These are phyloP conservation scores for Paraphoma sp. DNA, from an alignment of 2,329 filamentous ascomycete species.

Conservation along the genomic window DNA sequence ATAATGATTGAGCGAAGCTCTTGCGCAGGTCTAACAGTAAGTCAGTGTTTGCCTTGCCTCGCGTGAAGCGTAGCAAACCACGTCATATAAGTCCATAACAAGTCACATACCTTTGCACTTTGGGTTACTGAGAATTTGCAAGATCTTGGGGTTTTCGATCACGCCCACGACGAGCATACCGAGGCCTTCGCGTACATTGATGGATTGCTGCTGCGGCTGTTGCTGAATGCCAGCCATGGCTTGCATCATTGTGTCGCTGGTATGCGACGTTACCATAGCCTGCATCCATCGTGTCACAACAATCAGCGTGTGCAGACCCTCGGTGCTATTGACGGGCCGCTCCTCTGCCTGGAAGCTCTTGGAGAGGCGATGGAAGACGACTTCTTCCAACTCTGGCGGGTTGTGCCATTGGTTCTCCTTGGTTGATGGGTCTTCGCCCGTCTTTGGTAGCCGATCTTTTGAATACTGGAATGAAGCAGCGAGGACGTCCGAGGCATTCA, in stretches of 20 bases:
- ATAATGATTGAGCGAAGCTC: slow-evolving; percentile 38
- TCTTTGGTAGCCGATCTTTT: slow-evolving; percentile 38
- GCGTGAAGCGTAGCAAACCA: too few species aligned
- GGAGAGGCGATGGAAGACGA: slow-evolving; percentile 46
- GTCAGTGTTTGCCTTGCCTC: neutral
- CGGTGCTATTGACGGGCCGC: slow-evolving; percentile 37
- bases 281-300: slow-evolving; percentile 48
- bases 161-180: slow-evolving; percentile 68
- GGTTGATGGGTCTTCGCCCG: slow-evolving; percentile 20
- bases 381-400: slow-evolving; percentile 46
- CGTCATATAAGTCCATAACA: too few species aligned
- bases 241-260: slow-evolving; percentile 48
- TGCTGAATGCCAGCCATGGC: slow-evolving; percentile 51
- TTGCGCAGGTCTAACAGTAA: slow-evolving; percentile 39
- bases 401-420: slow-evolving; percentile 39
- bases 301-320: slow-evolving; percentile 39
- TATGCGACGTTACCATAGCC: slow-evolving; percentile 47
- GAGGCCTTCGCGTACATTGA: slow-evolving; percentile 68
- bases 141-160: slow-evolving; percentile 65
- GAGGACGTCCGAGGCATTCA: slow-evolving; percentile 46
- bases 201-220: slow-evolving; percentile 62
- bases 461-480: slow-evolving; percentile 42
- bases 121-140: slow-evolving; percentile 61
- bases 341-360: slow-evolving; percentile 44
- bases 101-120: slow-evolving; percentile 58